Evolutionary conservation across 2,329 filamentous ascomycete species (phyloP).

Genomic region (Claviceps digitariae): DNA sequence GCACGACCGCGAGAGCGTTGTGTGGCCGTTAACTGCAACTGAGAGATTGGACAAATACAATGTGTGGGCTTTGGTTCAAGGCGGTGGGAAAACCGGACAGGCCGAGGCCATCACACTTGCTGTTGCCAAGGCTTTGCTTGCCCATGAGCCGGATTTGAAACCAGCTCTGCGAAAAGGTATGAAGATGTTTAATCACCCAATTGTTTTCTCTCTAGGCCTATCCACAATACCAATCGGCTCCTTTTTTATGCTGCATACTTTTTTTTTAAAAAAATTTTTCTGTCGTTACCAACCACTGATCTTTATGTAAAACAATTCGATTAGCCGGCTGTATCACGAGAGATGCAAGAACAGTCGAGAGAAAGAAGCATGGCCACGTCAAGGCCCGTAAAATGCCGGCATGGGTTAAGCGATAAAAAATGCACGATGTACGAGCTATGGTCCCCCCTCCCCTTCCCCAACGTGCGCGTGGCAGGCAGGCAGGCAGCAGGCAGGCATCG

Average conservation of each 20-base stretch:
- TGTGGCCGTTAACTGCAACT: constrained; percentile 80
- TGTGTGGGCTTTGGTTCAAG: constrained; percentile 71
- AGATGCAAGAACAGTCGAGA: constrained; percentile 84
- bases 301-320: constrained; percentile 8
- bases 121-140: constrained; percentile 72
- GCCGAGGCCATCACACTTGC: constrained; percentile 89
- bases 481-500: no score
- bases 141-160: constrained; percentile 88
- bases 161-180: constrained; percentile 76
- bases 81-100: constrained; percentile 88
- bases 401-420: constrained; percentile 74
- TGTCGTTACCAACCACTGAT: background rate
- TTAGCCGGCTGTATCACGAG: constrained; percentile 84
- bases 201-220: no score
- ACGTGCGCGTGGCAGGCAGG: background rate
- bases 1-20: constrained; percentile 85
- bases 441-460: background rate
- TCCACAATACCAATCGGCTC: no score
- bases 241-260: background rate
- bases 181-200: constrained; percentile 16
- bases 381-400: constrained; percentile 97
- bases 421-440: background rate
- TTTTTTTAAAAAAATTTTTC: background rate
- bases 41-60: constrained; percentile 91
- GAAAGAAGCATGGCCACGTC: constrained; percentile 91